These are phyloP conservation scores for Magnaporthales sp. DNA, from an alignment of 2,329 filamentous ascomycete species.

Conservation along the genomic window DNA sequence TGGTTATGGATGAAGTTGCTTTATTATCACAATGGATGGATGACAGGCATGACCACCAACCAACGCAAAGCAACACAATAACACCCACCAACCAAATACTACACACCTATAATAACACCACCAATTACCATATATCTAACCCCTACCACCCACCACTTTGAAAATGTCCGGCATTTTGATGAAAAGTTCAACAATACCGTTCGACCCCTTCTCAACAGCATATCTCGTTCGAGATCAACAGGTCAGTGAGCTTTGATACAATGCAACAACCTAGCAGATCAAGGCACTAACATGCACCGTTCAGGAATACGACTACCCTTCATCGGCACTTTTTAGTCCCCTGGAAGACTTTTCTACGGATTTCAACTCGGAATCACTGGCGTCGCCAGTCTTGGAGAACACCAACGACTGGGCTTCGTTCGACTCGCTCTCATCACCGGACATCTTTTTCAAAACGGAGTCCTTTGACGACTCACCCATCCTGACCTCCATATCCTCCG, in stretches of 20 bases:
- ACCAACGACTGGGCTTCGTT: conserved; percentile 5
- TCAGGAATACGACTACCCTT: conserved; percentile 3
- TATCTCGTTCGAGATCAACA: conserved; percentile 5
- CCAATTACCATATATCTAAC: not conserved
- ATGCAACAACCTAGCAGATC: not conserved
- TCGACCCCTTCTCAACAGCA: conserved; percentile 5
- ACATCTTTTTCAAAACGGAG: conserved; percentile 22
- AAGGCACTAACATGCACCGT: not conserved
- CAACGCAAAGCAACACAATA: not conserved
- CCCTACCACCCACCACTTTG: not conserved
- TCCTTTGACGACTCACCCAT: conserved; percentile 18
- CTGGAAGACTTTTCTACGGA: not conserved
- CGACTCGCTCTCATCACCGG: conserved; percentile 12
- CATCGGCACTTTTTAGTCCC: not conserved
- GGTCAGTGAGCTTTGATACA: not conserved
- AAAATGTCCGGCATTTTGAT: not conserved
- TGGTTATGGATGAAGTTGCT: not conserved
- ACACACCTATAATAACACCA: not conserved
- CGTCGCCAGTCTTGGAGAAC: conserved; percentile 1
- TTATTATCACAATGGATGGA: not conserved
- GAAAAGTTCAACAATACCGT: conserved; percentile 3
- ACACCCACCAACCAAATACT: not conserved
- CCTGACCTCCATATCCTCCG: conserved; percentile 16
- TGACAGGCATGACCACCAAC: not conserved
- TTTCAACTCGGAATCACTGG: not conserved